phyloP scores from a whole-genome alignment of 2,329 filamentous ascomycete genomes.

The Trichoderma hamatum region DNA sequence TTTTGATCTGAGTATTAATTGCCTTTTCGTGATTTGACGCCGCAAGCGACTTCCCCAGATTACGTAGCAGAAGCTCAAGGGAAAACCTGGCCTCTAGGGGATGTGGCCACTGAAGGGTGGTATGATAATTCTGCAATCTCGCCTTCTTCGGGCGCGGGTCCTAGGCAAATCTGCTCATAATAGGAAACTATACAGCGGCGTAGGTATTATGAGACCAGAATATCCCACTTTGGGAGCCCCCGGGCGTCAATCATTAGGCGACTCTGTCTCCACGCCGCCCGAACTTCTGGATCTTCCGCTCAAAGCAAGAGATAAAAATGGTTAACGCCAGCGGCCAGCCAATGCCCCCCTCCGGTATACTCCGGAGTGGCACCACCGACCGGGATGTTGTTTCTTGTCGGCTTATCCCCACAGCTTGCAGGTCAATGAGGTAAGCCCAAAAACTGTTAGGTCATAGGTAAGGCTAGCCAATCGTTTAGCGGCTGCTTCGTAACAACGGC shows the following conservation, averaged over 20 bases:
- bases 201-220: background rate
- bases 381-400: background rate
- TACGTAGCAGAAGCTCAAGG: background rate
- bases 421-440: background rate
- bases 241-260: background rate
- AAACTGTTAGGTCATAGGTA: background rate
- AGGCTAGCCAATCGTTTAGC: conserved; percentile 3
- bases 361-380: conserved; percentile 27
- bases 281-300: background rate
- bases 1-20: background rate
- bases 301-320: background rate
- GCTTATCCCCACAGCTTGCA: background rate
- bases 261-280: background rate
- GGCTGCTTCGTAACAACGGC: conserved; percentile 1
- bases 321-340: background rate
- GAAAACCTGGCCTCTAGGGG: background rate
- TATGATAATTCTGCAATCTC: background rate
- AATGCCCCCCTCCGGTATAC: conserved; percentile 9
- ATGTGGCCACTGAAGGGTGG: background rate
- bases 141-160: background rate
- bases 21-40: background rate
- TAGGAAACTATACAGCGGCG: conserved; percentile 1
- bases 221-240: background rate
- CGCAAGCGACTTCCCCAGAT: conserved; percentile 2
- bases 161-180: conserved; percentile 3